Conservation (phyloP, 495 filamentous ascomycete species). For the Penicillium paradoxum region DNA sequence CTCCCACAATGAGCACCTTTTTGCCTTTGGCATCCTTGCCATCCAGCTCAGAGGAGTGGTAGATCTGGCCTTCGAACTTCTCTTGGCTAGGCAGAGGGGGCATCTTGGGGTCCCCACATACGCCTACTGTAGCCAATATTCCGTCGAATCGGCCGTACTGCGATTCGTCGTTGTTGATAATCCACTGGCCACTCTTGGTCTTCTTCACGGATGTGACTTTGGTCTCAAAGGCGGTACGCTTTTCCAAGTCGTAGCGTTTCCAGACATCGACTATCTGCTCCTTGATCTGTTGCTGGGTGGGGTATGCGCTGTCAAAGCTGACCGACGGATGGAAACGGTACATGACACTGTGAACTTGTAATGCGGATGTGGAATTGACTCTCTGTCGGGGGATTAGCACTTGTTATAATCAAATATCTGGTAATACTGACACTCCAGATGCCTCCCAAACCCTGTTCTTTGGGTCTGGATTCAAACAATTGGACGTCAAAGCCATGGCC, state of each 20-base stretch:
- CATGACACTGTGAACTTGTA: conserved; percentile 83
- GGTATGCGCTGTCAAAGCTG: conserved; percentile 67
- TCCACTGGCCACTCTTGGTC: conserved; percentile 66
- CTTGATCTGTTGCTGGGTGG: conserved; percentile 66
- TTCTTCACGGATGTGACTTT: conserved; percentile 62
- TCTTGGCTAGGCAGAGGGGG: conserved; percentile 61
- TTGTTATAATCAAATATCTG: background rate
- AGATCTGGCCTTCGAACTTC: conserved; percentile 61
- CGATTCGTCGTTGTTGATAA: conserved; percentile 71
- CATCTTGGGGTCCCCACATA: conserved; percentile 72
- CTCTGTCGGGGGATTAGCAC: conserved; percentile 38
- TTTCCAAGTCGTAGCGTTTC: conserved; percentile 68
- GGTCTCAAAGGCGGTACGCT: conserved; percentile 66
- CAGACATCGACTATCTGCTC: conserved; percentile 65
- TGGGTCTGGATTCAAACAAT: conserved; percentile 66
- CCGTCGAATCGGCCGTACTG: conserved; percentile 70
- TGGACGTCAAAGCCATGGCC: conserved; percentile 81
- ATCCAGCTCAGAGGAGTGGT: conserved; percentile 69
- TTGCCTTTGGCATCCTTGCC: conserved; percentile 67
- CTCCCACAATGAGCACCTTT: conserved; percentile 69
- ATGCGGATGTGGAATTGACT: conserved; percentile 76
- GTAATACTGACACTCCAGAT: conserved; percentile 70
- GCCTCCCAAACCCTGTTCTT: conserved; percentile 61
- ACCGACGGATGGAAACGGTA: conserved; percentile 84
- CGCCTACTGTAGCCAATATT: conserved; percentile 70